Percentiles rank a stretch among this genome's conserved stretches.
phyloP scores from a whole-genome alignment of 2,329 filamentous ascomycete species.

The Salinomyces thailandicus region DNA sequence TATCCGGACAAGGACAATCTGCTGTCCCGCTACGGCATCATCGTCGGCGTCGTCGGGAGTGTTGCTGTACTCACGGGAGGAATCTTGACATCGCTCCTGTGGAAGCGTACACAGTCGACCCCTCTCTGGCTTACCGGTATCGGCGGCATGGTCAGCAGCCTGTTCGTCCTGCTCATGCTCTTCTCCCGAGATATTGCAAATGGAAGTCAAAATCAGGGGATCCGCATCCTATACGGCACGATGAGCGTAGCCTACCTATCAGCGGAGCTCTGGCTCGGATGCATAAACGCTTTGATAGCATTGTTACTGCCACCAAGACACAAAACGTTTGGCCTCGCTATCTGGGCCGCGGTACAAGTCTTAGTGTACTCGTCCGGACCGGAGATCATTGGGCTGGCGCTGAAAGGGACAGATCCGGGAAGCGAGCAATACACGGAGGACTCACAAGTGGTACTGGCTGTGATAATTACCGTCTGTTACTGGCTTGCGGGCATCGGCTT shows the following conservation, averaged over 20 bases:
- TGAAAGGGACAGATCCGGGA: neutral
- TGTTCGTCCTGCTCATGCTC: constrained; percentile 5
- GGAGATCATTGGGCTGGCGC: constrained; percentile 3
- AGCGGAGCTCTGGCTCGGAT: constrained; percentile 5
- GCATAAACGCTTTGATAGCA: constrained; percentile 1
- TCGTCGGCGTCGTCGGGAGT: constrained; percentile 5
- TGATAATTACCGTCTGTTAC: constrained; percentile 2
- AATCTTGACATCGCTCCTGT: neutral
- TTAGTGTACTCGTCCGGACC: constrained; percentile 4
- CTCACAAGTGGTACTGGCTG: constrained; percentile 2
- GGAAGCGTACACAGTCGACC: constrained; percentile 1
- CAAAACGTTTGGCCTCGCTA: constrained; percentile 4
- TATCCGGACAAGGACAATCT: constrained; percentile 1
- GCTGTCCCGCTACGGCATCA: constrained; percentile 4
- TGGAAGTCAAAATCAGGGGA: neutral
- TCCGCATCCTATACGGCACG: constrained; percentile 1
- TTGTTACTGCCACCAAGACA: constrained; percentile 2
- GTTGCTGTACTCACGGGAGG: constrained; percentile 3
- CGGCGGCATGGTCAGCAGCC: constrained; percentile 3
- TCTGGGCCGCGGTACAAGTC: constrained; percentile 2
- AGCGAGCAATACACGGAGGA: constrained; percentile 2
- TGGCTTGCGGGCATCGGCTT: constrained; percentile 4
- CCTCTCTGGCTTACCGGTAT: constrained; percentile 2
- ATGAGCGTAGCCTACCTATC: constrained; percentile 4
- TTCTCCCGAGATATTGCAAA: constrained; percentile 4